Conservation (phyloP, 495 filamentous ascomycete species). For the Melanomma pulvis-pyrius region DNA sequence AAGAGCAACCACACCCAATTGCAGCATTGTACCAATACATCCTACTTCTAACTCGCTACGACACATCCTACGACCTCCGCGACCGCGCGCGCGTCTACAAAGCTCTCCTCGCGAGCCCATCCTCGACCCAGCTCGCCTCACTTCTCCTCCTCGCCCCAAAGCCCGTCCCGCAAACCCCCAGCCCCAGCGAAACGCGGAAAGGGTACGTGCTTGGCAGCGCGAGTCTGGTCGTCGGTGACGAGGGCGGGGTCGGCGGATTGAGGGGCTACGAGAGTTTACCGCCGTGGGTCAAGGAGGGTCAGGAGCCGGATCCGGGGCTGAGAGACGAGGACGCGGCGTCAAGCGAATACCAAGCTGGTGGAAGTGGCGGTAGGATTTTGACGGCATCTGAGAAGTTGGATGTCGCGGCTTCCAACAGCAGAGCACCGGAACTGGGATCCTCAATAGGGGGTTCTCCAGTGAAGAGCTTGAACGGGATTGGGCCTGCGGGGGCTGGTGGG, state of each 20-base stretch:
- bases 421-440: not conserved
- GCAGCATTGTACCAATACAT: conserved; percentile 81
- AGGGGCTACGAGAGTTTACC: conserved; percentile 77
- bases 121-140: conserved; percentile 79
- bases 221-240: conserved; percentile 78
- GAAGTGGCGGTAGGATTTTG: conserved; percentile 49
- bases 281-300: conserved; percentile 78
- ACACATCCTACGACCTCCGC: conserved; percentile 90
- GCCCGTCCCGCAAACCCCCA: conserved; percentile 83
- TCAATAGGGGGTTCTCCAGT: not conserved
- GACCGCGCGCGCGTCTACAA: conserved; percentile 88
- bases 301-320: conserved; percentile 77
- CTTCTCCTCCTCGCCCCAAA: conserved; percentile 92
- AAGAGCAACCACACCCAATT: conserved; percentile 60
- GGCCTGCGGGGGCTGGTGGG: conserved; percentile 12
- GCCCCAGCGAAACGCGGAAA: conserved; percentile 77
- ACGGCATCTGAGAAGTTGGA: conserved; percentile 71
- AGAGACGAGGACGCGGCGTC: conserved; percentile 54
- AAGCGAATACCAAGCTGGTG: conserved; percentile 42
- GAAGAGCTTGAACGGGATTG: conserved; percentile 38
- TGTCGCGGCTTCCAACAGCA: conserved; percentile 12
- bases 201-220: conserved; percentile 79
- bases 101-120: conserved; percentile 72
- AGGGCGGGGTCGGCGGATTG: conserved; percentile 68
- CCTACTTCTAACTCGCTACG: conserved; percentile 82